Conservation (phyloP, 805 yeast species). For the Schizosaccharomyces pombe region DNA sequence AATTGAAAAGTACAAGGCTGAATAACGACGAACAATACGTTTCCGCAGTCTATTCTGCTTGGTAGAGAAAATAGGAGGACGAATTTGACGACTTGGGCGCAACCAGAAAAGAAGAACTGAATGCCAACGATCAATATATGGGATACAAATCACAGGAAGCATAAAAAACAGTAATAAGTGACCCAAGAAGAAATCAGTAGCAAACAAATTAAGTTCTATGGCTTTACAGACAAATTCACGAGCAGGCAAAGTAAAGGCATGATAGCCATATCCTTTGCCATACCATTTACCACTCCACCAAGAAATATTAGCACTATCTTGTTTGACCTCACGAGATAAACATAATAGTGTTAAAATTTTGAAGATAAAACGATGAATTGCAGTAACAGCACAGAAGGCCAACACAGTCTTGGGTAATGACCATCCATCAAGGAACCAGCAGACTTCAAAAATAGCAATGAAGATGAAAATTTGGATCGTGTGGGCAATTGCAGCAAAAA, state of each 20-base stretch:
- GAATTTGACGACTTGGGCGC: slow-evolving; percentile 84
- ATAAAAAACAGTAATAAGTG: slow-evolving; percentile 72
- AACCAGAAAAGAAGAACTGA: slow-evolving; percentile 97
- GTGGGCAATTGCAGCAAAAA: slow-evolving; percentile 86
- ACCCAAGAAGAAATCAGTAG: slow-evolving; percentile 88
- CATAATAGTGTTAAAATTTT: slow-evolving; percentile 54
- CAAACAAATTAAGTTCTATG: slow-evolving; percentile 83
- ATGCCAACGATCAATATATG: slow-evolving; percentile 89
- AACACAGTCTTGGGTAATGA: slow-evolving; percentile 63
- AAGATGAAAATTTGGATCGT: slow-evolving; percentile 81
- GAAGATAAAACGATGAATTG: slow-evolving; percentile 70
- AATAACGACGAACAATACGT: slow-evolving; percentile 91
- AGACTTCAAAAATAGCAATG: slow-evolving; percentile 67
- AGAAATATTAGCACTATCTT: slow-evolving; percentile 84
- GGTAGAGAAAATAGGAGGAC: slow-evolving; percentile 92
- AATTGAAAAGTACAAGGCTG: slow-evolving; percentile 51
- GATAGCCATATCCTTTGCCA: slow-evolving; percentile 75
- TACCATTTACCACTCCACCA: slow-evolving; percentile 99
- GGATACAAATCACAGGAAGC: slow-evolving; percentile 65
- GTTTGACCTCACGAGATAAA: slow-evolving; percentile 88
- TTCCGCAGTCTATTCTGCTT: slow-evolving; percentile 89
- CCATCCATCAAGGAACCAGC: slow-evolving; percentile 96
- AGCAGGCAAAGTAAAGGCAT: slow-evolving; percentile 84
- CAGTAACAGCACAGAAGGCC: slow-evolving; percentile 64
- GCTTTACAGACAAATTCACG: slow-evolving; percentile 89